These are phyloP conservation scores for Fusarium sp. DNA, from an alignment of 2,329 filamentous ascomycete species.

Conservation along the genomic window DNA sequence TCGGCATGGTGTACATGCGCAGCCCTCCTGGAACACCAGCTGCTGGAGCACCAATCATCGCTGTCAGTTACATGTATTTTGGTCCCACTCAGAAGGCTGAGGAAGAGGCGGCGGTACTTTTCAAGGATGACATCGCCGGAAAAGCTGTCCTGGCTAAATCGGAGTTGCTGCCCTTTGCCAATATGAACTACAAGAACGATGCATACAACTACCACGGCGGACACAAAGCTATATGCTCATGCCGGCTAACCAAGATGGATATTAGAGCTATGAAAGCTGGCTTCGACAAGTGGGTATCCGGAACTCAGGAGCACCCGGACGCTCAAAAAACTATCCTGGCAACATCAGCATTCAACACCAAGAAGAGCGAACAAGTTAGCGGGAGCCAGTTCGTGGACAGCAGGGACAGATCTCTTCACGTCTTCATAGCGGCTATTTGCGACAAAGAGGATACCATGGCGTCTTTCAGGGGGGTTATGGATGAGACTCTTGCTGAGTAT, in stretches of 20 bases:
- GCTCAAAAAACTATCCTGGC: slow-evolving; percentile 32
- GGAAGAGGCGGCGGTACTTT: slow-evolving; percentile 33
- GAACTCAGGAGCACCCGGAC: slow-evolving; percentile 41
- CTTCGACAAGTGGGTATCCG: slow-evolving; percentile 47
- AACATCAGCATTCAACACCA: slow-evolving; percentile 35
- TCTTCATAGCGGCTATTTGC: slow-evolving; percentile 31
- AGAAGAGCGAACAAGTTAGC: slow-evolving; percentile 19
- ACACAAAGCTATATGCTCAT: slow-evolving; percentile 49
- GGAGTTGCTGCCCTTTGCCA: slow-evolving; percentile 34
- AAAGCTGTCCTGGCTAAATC: slow-evolving; percentile 48
- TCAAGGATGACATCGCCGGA: slow-evolving; percentile 25
- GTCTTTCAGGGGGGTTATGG: slow-evolving; percentile 11
- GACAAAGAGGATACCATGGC: slow-evolving; percentile 23
- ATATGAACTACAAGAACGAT: slow-evolving; percentile 45
- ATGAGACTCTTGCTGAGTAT: slow-evolving; percentile 22
- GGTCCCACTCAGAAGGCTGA: slow-evolving; percentile 49
- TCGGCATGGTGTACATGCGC: slow-evolving; percentile 48
- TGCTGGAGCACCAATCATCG: slow-evolving; percentile 51
- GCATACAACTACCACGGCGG: slow-evolving; percentile 50
- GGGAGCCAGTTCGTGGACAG: slow-evolving; percentile 38
- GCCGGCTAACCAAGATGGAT: slow-evolving; percentile 38
- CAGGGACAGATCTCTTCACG: slow-evolving; percentile 37
- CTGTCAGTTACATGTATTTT: slow-evolving; percentile 45
- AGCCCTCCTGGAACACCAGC: slow-evolving; percentile 51
- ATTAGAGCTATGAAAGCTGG: slow-evolving; percentile 33